A percentile compares a stretch with the other conserved stretches of the same genome.
Conservation (phyloP, 2,329 filamentous ascomycete genomes). For the Ophiostoma novo-ulmi region DNA sequence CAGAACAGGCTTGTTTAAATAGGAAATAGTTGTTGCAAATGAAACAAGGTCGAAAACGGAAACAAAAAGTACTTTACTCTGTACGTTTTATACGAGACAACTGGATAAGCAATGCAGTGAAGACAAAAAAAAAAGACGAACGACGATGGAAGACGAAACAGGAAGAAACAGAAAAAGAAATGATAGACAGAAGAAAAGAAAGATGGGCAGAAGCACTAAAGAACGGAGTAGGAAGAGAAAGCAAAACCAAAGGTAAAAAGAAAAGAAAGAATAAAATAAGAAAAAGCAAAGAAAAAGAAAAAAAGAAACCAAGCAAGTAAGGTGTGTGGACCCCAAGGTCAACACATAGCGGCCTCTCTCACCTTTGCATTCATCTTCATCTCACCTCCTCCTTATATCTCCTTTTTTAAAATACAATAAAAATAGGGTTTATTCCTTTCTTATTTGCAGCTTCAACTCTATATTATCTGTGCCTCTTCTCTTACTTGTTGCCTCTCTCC, state of each 20-base stretch:
- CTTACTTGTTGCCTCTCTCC: background rate
- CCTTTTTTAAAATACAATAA: background rate
- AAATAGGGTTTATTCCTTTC: no score
- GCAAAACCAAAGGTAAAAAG: background rate
- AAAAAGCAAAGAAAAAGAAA: background rate
- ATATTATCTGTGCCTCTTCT: background rate
- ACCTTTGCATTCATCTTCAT: background rate
- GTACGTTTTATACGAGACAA: background rate
- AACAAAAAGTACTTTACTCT: background rate
- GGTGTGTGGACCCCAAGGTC: background rate
- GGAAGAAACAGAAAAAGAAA: background rate
- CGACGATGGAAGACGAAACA: background rate
- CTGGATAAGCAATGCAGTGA: background rate
- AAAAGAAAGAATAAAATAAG: background rate
- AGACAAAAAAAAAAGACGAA: background rate
- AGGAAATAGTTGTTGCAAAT: background rate
- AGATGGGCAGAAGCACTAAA: background rate
- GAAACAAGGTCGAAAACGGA: background rate
- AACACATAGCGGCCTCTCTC: background rate
- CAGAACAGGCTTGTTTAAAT: background rate
- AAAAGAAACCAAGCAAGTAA: background rate
- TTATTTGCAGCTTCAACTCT: background rate
- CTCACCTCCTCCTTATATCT: background rate
- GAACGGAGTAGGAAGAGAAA: background rate
- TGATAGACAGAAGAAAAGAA: background rate